phyloP scores from a whole-genome alignment of 2,329 filamentous ascomycete species.

The Parafenestella ontariensis region DNA sequence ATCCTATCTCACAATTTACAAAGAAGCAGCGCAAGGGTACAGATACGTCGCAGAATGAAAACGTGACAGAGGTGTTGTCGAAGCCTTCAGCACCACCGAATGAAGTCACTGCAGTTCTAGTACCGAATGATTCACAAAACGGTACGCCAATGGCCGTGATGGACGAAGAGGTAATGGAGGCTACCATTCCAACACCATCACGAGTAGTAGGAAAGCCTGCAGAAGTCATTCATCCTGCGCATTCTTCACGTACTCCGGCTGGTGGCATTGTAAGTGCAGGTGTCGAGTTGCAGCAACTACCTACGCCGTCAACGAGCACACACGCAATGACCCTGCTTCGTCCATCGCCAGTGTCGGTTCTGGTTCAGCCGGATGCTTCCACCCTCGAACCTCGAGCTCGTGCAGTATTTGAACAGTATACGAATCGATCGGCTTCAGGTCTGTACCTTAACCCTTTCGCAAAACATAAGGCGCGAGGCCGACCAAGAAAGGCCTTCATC shows the following conservation, averaged over 20 bases:
- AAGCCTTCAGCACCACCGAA: not conserved
- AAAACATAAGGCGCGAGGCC: slow-evolving; percentile 47
- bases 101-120: not conserved
- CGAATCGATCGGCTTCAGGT: slow-evolving; percentile 43
- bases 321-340: not conserved
- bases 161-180: not conserved
- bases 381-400: slow-evolving; percentile 15
- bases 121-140: not conserved
- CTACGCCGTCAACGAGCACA: not conserved
- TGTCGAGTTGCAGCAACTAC: not conserved
- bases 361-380: slow-evolving; percentile 1
- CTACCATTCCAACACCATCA: not conserved
- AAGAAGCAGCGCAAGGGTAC: slow-evolving; percentile 11
- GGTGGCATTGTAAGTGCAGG: not conserved
- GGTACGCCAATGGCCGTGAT: not conserved
- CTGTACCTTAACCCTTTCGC: slow-evolving; percentile 56
- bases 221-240: not conserved
- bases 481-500: slow-evolving; percentile 53
- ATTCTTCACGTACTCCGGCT: not conserved
- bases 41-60: not conserved
- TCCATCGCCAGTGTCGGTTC: not conserved
- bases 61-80: not conserved
- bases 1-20: not conserved
- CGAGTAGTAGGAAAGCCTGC: not conserved
- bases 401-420: slow-evolving; percentile 36